Conservation (phyloP, 305 asterid species). For the Solanum hybrid region DNA sequence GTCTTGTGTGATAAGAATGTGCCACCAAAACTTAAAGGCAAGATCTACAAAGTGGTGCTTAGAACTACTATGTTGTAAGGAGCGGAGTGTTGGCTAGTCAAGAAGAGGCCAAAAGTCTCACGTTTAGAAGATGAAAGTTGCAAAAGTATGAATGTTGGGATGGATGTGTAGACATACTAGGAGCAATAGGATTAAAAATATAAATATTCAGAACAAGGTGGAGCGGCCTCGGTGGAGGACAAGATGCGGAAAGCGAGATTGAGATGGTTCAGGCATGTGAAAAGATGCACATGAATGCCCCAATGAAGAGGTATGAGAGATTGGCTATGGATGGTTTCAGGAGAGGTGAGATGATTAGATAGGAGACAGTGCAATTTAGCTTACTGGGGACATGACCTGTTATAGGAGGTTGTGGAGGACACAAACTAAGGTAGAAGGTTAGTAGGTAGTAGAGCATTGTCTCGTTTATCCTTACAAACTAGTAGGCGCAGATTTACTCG, state of each 20-base stretch:
- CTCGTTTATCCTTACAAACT: neutral
- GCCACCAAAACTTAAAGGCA: neutral
- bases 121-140: neutral
- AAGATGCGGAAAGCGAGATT: neutral
- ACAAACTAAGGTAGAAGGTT: neutral
- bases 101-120: neutral
- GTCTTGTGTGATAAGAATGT: neutral
- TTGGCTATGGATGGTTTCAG: neutral
- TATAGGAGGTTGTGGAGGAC: neutral
- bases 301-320: neutral
- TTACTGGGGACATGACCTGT: neutral
- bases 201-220: neutral
- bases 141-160: neutral
- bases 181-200: neutral
- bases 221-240: neutral
- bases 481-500: neutral
- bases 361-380: neutral
- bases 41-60: neutral
- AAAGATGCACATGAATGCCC: neutral
- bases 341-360: neutral
- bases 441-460: neutral
- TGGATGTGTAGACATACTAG: neutral
- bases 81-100: neutral
- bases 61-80: neutral
- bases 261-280: neutral